Percentiles rank a stretch among this genome's conserved stretches.
Evolutionary conservation across 2,329 filamentous ascomycete species (phyloP).

Genomic region (Ambrosiella cleistominuta): DNA sequence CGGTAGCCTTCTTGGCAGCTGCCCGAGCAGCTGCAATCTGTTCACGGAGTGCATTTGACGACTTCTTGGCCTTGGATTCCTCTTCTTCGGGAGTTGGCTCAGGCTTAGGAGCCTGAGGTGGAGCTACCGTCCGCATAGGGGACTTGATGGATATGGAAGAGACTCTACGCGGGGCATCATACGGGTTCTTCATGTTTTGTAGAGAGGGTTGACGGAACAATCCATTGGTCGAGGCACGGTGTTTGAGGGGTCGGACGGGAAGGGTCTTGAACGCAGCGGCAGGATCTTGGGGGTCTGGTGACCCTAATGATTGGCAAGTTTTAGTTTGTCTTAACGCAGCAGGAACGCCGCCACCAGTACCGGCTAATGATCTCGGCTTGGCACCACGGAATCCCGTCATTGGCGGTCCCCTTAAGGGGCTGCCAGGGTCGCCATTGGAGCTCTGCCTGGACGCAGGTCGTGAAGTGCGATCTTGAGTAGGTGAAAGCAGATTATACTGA

Average conservation of each 20-base stretch:
- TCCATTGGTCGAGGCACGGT: conserved; percentile 34
- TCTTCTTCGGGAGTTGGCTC: conserved; percentile 7
- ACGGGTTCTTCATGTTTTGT: conserved; percentile 21
- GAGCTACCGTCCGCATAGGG: background rate
- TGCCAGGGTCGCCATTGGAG: conserved; percentile 21
- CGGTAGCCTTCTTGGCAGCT: conserved; percentile 42
- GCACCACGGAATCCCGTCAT: conserved; percentile 23
- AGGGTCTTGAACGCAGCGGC: conserved; percentile 30
- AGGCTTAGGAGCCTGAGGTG: conserved; percentile 2
- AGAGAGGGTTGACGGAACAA: conserved; percentile 38
- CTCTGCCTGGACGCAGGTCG: conserved; percentile 2
- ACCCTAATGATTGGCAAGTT: conserved; percentile 9
- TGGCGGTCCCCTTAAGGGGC: conserved; percentile 32
- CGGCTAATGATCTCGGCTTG: conserved; percentile 27
- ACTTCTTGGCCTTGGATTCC: conserved; percentile 32
- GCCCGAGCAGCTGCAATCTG: conserved; percentile 89
- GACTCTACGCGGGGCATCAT: conserved; percentile 15
- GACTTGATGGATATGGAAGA: conserved; percentile 11
- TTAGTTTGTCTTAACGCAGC: conserved; percentile 23
- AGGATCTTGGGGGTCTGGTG: conserved; percentile 12
- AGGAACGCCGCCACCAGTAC: conserved; percentile 29
- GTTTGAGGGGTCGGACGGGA: conserved; percentile 28
- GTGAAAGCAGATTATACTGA: conserved; percentile 18
- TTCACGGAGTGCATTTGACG: conserved; percentile 66
- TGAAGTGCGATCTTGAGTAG: conserved; percentile 20